Evolutionary conservation across 352 stramenopile genomes (phyloP).

Genomic region (Phytophthora colocasiae): DNA sequence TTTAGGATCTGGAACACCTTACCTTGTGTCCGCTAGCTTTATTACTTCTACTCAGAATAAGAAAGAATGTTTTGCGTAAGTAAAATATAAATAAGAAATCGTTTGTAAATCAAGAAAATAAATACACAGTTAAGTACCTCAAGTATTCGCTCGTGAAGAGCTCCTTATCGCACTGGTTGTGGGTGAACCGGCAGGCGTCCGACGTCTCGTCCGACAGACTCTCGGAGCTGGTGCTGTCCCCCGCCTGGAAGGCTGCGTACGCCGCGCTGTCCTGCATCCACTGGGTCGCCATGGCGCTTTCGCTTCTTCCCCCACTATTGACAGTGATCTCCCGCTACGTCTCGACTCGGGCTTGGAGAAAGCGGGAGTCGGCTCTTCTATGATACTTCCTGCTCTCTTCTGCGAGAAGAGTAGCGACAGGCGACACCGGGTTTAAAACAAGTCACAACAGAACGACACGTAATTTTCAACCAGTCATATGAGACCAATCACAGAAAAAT

Average conservation of each 20-base stretch:
- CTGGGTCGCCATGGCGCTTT: slow-evolving; percentile 23
- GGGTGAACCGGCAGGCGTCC: slow-evolving; percentile 53
- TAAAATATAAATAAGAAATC: not conserved
- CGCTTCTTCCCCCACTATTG: not conserved
- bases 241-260: slow-evolving; percentile 13
- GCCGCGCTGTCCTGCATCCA: slow-evolving; percentile 27
- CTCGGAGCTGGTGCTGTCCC: slow-evolving; percentile 16
- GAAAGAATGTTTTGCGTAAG: no score
- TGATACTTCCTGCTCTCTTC: slow-evolving; percentile 36
- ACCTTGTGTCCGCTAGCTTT: slow-evolving; percentile 87
- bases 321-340: no score
- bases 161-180: slow-evolving; percentile 78
- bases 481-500: slow-evolving; percentile 16
- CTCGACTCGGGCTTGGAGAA: slow-evolving; percentile 8
- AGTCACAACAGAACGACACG: slow-evolving; percentile 11
- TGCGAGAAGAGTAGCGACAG: slow-evolving; percentile 15
- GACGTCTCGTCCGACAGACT: slow-evolving; percentile 18
- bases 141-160: slow-evolving; percentile 82
- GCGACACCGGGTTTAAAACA: slow-evolving; percentile 9
- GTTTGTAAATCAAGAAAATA: slow-evolving; percentile 1
- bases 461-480: slow-evolving; percentile 16
- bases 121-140: slow-evolving; percentile 34
- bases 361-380: slow-evolving; percentile 28
- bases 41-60: slow-evolving; percentile 64
- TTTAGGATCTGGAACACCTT: slow-evolving; percentile 2